Conservation (phyloP, 2,329 filamentous ascomycete species). For the Colletotrichum graminicola region DNA sequence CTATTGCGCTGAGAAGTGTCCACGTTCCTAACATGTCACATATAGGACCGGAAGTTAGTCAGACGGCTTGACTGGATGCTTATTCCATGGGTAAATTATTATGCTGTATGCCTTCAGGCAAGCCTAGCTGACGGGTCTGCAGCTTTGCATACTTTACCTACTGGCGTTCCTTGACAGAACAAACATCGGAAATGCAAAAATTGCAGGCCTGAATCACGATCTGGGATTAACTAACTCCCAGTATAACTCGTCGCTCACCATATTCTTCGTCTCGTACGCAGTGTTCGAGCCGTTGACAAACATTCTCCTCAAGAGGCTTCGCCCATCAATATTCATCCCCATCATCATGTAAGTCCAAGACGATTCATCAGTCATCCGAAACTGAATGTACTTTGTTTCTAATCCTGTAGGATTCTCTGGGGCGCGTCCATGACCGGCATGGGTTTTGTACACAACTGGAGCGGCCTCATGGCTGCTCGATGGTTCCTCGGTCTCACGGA, state of each 20-base stretch:
- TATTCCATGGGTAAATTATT: conserved; percentile 28
- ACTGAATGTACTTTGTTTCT: not conserved
- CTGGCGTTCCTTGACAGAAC: conserved; percentile 68
- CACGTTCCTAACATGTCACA: not conserved
- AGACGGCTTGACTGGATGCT: conserved; percentile 19
- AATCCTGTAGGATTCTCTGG: conserved; percentile 66
- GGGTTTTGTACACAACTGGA: conserved; percentile 74
- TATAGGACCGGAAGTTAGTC: conserved; percentile 18
- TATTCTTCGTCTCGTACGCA: conserved; percentile 79
- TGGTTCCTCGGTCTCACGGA: conserved; percentile 82
- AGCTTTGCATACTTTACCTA: conserved; percentile 67
- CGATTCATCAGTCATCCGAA: fast-evolving
- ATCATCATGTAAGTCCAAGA: conserved; percentile 73
- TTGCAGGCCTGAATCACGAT: conserved; percentile 51
- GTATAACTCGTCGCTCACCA: conserved; percentile 70
- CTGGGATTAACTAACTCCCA: conserved; percentile 62
- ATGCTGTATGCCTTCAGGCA: fast-evolving
- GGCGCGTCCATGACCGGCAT: conserved; percentile 77
- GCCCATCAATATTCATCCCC: conserved; percentile 84
- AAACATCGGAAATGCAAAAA: conserved; percentile 65
- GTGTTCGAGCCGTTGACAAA: conserved; percentile 81
- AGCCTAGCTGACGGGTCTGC: not conserved
- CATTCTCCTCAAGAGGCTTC: conserved; percentile 79
- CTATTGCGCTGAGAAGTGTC: not conserved
- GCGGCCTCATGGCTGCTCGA: conserved; percentile 73